Evolutionary conservation across 1,139 yeast genomes (phyloP).

Genomic region (Candida buenavistaensis): DNA sequence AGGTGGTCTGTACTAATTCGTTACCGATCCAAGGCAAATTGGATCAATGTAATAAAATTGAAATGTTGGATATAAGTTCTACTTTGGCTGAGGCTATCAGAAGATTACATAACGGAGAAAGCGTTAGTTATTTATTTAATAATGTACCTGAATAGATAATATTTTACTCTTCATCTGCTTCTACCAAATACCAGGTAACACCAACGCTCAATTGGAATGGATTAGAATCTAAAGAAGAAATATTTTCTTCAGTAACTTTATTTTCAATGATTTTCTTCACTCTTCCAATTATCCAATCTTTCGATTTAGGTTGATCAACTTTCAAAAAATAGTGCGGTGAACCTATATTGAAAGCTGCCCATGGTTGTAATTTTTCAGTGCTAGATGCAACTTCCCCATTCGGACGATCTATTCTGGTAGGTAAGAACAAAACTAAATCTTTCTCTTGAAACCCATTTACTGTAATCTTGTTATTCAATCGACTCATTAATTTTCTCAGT

Average conservation of each 20-base stretch:
- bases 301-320: slow-evolving; percentile 21
- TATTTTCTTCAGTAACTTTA: slow-evolving; percentile 39
- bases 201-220: slow-evolving; percentile 53
- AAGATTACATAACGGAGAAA: slow-evolving; percentile 95
- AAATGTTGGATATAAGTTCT: slow-evolving; percentile 81
- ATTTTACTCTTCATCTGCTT: slow-evolving; percentile 35
- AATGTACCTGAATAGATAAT: slow-evolving; percentile 41
- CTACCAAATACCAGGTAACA: slow-evolving; percentile 50
- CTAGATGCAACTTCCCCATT: slow-evolving; percentile 9
- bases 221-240: slow-evolving; percentile 30
- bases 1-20: slow-evolving; percentile 90
- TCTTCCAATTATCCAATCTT: slow-evolving; percentile 77
- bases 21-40: slow-evolving; percentile 87
- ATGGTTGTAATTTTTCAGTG: slow-evolving; percentile 48
- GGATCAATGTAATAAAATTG: slow-evolving; percentile 69
- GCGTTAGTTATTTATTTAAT: slow-evolving; percentile 85
- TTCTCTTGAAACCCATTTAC: slow-evolving; percentile 64
- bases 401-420: slow-evolving; percentile 58
- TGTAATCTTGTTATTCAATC: slow-evolving; percentile 55
- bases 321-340: slow-evolving; percentile 75
- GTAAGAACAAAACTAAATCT: slow-evolving; percentile 80
- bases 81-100: slow-evolving; percentile 96
- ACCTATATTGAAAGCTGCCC: slow-evolving; percentile 87
- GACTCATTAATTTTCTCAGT: slow-evolving; percentile 32
- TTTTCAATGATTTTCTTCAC: slow-evolving; percentile 51